Percentiles rank a stretch among this genome's conserved stretches.
These are phyloP conservation scores for Ulmus americana DNA, from an alignment of 331 rosid genomes.

Conservation along the genomic window DNA sequence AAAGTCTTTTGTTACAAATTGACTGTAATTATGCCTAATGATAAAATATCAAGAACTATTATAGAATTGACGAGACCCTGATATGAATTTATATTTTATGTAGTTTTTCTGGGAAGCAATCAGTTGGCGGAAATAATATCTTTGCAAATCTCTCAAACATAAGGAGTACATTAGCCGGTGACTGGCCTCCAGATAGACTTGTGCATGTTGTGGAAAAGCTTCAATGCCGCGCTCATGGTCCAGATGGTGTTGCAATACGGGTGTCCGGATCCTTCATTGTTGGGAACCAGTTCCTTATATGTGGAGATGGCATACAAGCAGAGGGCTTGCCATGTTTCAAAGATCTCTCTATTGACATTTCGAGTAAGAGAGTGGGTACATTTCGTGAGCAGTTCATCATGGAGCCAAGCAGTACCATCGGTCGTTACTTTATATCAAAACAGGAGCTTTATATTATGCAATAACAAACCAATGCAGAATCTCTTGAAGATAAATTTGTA, in stretches of 20 bases:
- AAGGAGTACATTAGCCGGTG: slow-evolving; percentile 69
- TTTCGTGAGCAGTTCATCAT: slow-evolving; percentile 78
- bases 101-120: slow-evolving; percentile 78
- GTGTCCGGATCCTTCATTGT: slow-evolving; percentile 79
- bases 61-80: neutral
- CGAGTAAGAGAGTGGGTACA: slow-evolving; percentile 78
- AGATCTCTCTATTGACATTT: slow-evolving; percentile 69
- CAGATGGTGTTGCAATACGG: slow-evolving; percentile 79
- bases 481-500: too few relatives aligned
- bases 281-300: slow-evolving; percentile 90
- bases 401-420: slow-evolving; percentile 67
- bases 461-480: slow-evolving; percentile 16
- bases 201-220: slow-evolving; percentile 90
- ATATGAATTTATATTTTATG: slow-evolving; percentile 10
- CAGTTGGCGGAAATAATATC: slow-evolving; percentile 51
- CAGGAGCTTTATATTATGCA: slow-evolving; percentile 80
- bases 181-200: slow-evolving; percentile 88
- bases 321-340: slow-evolving; percentile 84
- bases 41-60: neutral
- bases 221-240: slow-evolving; percentile 70
- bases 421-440: slow-evolving; percentile 59
- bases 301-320: slow-evolving; percentile 93
- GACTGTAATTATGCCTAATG: neutral
- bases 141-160: slow-evolving; percentile 52
- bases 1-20: neutral